Base-by-base conservation (phyloP, 23 red algal species). In the Gracilariopsis chorda region DNA sequence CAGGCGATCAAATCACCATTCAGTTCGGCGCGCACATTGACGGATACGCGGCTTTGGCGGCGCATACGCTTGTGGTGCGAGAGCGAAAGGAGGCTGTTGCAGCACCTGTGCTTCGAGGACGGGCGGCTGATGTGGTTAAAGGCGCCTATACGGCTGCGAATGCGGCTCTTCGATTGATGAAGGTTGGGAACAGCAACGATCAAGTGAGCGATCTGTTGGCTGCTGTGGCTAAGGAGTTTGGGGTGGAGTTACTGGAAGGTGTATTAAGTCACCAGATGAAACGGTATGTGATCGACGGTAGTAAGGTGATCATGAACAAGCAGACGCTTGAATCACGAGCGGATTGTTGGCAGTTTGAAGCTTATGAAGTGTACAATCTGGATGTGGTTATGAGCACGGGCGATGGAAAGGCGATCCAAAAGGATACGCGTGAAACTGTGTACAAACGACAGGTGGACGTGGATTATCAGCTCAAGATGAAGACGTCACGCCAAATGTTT, bases 391-490 rank as follows among this genome's bases (percentile, higher is more conserved):
- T 99, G 93, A 83, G 69, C 75, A 99, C 97, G n/a, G 93, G 92
- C 11, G 97, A 99, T 56, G 91, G 86, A 20, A 99, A 99, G 74
- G 78, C 91, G 1, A 96, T 92, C 39, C 88, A 92, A 46, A 73
- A 70, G 30, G 79, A 90, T 48, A 90, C 78, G 7, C 67, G 89
- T 40, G 73, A 87, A 51, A 96, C 93, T 2, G 73, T 99, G 48
- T 99, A 91, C 52, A 99, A 99, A 65, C 84, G 97, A 43, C 88
- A 85, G 33, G 90, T 94, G 16, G 97, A 96, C 40, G 83, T 93
- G 58, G 97, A 99, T 49, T 99, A 99, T 67, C 84, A 88, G 75
- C 78, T 99, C 11, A 99, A 99, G 43, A 90, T 99, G 93, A 99
- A 95, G 51, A 88, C 97, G 1, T 91, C 83, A 4, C 93, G 97